phyloP scores from a whole-genome alignment of 352 stramenopile genomes.

The Phytophthora fragariae region DNA sequence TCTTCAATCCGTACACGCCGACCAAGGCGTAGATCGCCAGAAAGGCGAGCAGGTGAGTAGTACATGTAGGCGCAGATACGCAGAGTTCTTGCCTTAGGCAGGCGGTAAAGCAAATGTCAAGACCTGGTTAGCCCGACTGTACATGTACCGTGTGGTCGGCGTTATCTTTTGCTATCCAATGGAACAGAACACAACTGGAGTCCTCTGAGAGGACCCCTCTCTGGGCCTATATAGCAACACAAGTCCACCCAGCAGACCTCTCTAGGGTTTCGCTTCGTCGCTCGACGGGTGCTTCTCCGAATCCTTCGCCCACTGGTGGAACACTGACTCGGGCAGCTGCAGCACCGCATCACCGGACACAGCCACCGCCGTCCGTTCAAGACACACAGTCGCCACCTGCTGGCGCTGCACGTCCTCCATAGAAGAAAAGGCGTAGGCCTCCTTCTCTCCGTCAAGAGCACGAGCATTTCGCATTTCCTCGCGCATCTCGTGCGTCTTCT shows the following conservation, averaged over 20 bases:
- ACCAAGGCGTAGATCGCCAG: constrained; percentile 12
- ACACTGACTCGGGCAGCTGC: constrained; percentile 73
- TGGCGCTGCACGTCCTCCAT: constrained; percentile 77
- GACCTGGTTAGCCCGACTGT: neutral
- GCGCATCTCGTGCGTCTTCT: constrained; percentile 72
- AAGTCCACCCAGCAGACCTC: neutral
- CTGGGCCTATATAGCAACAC: too few relatives aligned
- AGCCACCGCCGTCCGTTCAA: constrained; percentile 74
- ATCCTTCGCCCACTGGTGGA: constrained; percentile 63
- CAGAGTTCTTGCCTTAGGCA: neutral
- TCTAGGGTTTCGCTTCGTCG: constrained; percentile 1
- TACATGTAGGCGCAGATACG: too few relatives aligned
- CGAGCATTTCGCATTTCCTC: constrained; percentile 43
- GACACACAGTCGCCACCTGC: constrained; percentile 68
- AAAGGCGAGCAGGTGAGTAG: too few relatives aligned
- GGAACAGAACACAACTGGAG: too few relatives aligned
- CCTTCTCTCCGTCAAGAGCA: constrained; percentile 31
- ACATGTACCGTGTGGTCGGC: neutral
- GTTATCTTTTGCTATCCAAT: too few relatives aligned
- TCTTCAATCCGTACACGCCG: constrained; percentile 40
- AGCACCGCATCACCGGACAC: constrained; percentile 78
- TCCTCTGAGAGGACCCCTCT: too few relatives aligned
- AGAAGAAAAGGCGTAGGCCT: constrained; percentile 61
- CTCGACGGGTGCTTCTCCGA: constrained; percentile 25
- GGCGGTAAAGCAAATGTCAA: neutral